Conservation (phyloP, 192 early-diverging fungal genomes). For the Backusella parvicylindrica region DNA sequence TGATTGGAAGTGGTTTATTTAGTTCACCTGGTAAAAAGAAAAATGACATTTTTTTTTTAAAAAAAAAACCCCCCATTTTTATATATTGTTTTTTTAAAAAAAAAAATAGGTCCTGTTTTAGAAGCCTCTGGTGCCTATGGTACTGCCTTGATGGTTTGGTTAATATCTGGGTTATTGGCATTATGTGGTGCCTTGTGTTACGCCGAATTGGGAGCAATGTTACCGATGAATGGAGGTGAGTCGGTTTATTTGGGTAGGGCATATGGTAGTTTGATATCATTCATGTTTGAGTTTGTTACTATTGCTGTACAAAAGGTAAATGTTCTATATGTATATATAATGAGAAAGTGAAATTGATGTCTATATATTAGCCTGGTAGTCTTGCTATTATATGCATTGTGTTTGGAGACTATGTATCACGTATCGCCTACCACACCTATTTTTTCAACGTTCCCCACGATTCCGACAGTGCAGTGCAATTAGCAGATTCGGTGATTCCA, state of each 20-base stretch:
- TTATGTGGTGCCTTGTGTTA: slow-evolving; percentile 84
- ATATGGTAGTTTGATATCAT: slow-evolving; percentile 66
- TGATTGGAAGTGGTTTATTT: slow-evolving; percentile 82
- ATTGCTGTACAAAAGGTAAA: slow-evolving; percentile 58
- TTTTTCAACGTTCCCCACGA: slow-evolving; percentile 38
- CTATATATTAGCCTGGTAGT: slow-evolving; percentile 48
- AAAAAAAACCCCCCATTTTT: neutral
- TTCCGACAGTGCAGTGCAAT: slow-evolving; percentile 32
- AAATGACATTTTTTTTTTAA: neutral
- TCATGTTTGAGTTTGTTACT: slow-evolving; percentile 71
- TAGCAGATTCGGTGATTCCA: slow-evolving; percentile 36
- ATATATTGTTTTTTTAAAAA: neutral
- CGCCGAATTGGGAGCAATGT: slow-evolving; percentile 86
- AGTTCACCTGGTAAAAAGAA: slow-evolving; percentile 58
- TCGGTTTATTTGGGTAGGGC: slow-evolving; percentile 80
- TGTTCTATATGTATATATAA: neutral
- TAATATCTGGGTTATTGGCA: slow-evolving; percentile 68
- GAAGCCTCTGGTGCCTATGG: slow-evolving; percentile 60
- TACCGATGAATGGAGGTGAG: slow-evolving; percentile 86
- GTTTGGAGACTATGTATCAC: slow-evolving; percentile 72
- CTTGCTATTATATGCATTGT: slow-evolving; percentile 75
- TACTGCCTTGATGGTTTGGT: slow-evolving; percentile 75
- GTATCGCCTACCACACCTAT: slow-evolving; percentile 60
- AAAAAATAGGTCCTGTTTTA: slow-evolving; percentile 55
- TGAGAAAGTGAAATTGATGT: neutral